Conservation (phyloP, 2,329 filamentous ascomycete genomes). For the Neurospora sp. region DNA sequence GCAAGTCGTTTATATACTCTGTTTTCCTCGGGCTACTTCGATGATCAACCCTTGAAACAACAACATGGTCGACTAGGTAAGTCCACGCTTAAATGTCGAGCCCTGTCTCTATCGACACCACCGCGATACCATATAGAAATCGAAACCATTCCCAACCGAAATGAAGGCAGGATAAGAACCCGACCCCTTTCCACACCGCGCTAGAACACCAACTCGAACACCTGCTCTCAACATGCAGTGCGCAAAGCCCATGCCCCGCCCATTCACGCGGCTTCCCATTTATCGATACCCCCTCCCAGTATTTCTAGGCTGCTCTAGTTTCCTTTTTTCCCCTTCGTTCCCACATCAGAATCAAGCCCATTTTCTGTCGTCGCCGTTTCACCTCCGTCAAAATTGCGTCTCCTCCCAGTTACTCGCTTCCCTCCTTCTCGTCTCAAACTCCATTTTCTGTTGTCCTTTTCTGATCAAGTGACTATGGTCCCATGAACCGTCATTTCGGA, state of each 20-base stretch:
- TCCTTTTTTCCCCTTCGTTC: neutral
- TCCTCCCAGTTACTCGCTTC: neutral
- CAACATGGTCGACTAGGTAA: neutral
- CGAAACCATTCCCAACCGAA: neutral
- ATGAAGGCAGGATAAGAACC: neutral
- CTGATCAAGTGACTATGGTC: neutral
- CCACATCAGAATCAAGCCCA: neutral
- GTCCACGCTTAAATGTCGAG: no score
- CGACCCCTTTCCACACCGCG: neutral
- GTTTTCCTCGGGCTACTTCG: neutral
- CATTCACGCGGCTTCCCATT: neutral
- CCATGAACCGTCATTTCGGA: neutral
- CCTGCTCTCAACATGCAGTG: neutral
- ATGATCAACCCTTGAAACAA: neutral
- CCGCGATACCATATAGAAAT: neutral
- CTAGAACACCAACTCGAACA: neutral
- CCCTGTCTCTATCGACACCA: neutral
- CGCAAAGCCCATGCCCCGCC: no score
- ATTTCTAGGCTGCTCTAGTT: neutral
- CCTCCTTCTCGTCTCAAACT: neutral
- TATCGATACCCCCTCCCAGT: neutral
- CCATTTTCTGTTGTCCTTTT: neutral
- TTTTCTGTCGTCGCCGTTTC: neutral
- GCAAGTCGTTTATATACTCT: neutral
- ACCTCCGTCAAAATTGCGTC: neutral